A percentile compares a stretch with the other conserved stretches of the same genome.
Evolutionary conservation across 495 filamentous ascomycete species (phyloP).

Genomic region (Glutinoglossum americanum): DNA sequence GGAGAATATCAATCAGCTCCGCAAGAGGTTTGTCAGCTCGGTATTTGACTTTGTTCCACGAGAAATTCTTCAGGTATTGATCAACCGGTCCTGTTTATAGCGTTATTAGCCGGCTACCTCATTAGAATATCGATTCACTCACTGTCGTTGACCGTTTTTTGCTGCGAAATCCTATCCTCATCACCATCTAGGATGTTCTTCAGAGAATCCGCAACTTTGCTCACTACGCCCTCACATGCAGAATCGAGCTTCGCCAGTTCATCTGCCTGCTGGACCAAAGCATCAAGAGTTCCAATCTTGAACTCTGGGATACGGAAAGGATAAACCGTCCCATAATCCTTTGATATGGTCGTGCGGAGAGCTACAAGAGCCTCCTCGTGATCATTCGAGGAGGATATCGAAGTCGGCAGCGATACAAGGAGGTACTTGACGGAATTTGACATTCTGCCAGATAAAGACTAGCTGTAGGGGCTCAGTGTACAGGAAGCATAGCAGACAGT

Average conservation of each 20-base stretch:
- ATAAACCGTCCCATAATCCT: slow-evolving; percentile 53
- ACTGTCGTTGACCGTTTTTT: slow-evolving; percentile 96
- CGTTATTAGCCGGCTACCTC: not conserved
- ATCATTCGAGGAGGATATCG: slow-evolving; percentile 48
- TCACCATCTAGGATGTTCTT: slow-evolving; percentile 59
- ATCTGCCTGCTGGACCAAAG: slow-evolving; percentile 90
- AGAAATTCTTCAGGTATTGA: slow-evolving; percentile 71
- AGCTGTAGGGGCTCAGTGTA: not conserved
- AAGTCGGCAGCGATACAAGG: slow-evolving; percentile 53
- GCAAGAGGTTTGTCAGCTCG: slow-evolving; percentile 71
- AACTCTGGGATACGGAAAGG: slow-evolving; percentile 77
- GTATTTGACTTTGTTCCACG: slow-evolving; percentile 95
- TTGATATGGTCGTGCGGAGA: slow-evolving; percentile 44
- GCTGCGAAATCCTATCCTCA: slow-evolving; percentile 57
- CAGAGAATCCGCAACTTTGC: slow-evolving; percentile 74
- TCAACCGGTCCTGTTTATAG: slow-evolving; percentile 57
- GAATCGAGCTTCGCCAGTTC: slow-evolving; percentile 73
- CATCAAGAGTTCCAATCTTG: slow-evolving; percentile 93
- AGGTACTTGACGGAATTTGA: slow-evolving; percentile 41
- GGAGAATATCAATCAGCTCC: slow-evolving; percentile 65
- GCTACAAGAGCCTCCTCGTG: slow-evolving; percentile 60
- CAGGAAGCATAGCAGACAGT: not conserved
- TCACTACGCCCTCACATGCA: slow-evolving; percentile 60
- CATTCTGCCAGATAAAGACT: slow-evolving; percentile 17
- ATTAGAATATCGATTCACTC: slow-evolving; percentile 13